Conservation (phyloP, 768 basidiomycete genomes). For the Goffeauzyma gilvescens region DNA sequence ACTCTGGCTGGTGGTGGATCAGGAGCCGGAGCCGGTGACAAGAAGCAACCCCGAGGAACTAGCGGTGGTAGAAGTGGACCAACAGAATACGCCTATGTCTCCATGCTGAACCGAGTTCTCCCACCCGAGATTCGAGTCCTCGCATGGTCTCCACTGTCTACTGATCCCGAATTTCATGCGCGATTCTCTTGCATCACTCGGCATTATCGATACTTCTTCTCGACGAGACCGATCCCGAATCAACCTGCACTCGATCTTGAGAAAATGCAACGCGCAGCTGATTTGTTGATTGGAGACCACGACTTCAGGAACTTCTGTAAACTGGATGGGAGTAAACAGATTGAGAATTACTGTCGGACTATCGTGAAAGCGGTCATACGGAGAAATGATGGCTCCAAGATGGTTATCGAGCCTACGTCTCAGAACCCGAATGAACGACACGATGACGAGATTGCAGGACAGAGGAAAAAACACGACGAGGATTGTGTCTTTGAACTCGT, state of each 20-base stretch:
- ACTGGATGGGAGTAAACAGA: constrained; percentile 76
- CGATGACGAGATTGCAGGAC: not conserved
- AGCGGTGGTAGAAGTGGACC: constrained; percentile 1
- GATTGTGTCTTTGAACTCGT: constrained; percentile 64
- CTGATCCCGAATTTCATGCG: constrained; percentile 47
- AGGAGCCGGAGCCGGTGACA: too few species aligned
- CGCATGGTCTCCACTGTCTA: constrained; percentile 76
- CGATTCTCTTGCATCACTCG: constrained; percentile 68
- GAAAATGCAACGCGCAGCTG: constrained; percentile 57
- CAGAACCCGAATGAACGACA: not conserved
- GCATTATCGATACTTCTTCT: constrained; percentile 98
- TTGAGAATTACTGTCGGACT: constrained; percentile 53
- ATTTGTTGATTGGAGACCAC: constrained; percentile 61
- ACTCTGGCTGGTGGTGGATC: too few species aligned
- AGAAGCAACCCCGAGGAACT: too few species aligned
- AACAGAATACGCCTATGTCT: constrained; percentile 55
- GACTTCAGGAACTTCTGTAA: constrained; percentile 95
- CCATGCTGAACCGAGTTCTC: constrained; percentile 65
- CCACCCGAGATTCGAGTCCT: constrained; percentile 75
- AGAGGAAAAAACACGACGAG: constrained; percentile 21
- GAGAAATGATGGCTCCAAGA: not conserved
- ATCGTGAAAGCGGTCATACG: constrained; percentile 42
- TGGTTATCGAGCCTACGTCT: not conserved
- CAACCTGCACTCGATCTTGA: constrained; percentile 42
- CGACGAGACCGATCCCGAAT: constrained; percentile 32